A percentile compares a stretch with the other conserved stretches of the same genome.
Conservation (phyloP, 805 yeast species). For the Wickerhamiella australiensis region DNA sequence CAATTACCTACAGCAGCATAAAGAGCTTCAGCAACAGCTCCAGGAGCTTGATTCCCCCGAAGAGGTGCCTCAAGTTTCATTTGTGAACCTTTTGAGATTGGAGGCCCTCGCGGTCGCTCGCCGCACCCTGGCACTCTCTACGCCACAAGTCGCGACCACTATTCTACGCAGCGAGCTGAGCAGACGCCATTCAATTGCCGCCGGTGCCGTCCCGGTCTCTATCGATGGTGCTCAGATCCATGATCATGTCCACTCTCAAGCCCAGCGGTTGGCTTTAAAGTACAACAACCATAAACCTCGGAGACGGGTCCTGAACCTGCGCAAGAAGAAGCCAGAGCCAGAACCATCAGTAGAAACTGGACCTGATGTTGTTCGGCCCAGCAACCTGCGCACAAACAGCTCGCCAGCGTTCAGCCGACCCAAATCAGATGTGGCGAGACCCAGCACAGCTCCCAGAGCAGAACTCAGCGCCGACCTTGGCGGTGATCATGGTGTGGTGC, state of each 20-base stretch:
- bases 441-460: background rate
- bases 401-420: background rate
- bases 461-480: too few species aligned
- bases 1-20: conserved; percentile 13
- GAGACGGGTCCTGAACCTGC: conserved; percentile 25
- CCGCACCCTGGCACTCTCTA: conserved; percentile 62
- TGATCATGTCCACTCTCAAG: conserved; percentile 20
- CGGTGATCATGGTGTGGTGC: background rate
- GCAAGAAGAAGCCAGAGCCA: conserved; percentile 7
- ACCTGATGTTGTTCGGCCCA: background rate
- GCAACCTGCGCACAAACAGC: background rate
- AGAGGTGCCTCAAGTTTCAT: conserved; percentile 46
- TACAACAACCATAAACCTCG: conserved; percentile 20
- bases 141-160: conserved; percentile 46
- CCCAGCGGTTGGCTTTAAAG: conserved; percentile 14
- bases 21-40: conserved; percentile 21
- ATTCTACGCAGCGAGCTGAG: conserved; percentile 44
- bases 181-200: conserved; percentile 19
- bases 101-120: conserved; percentile 60
- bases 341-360: background rate
- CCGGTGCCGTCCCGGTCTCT: conserved; percentile 22
- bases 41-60: conserved; percentile 27
- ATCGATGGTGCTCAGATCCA: conserved; percentile 20
- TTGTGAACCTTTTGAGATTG: conserved; percentile 55
- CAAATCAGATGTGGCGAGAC: background rate